Evolutionary conservation across 169 alveolate species (phyloP).

Genomic region (Plasmodium malariae): DNA sequence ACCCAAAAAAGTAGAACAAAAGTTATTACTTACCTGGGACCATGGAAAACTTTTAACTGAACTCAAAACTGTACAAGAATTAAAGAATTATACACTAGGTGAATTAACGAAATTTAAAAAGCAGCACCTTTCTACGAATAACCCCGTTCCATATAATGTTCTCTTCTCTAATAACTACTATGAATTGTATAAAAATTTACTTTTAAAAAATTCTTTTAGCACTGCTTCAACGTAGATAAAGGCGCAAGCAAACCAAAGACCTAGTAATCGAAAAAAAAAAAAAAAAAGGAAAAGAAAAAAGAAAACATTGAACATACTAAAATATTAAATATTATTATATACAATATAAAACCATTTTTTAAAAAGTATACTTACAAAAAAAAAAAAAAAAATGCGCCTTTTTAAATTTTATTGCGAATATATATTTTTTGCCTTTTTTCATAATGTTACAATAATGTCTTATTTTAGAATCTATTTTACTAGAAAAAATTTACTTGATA

Average conservation of each 20-base stretch:
- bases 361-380: too few relatives aligned
- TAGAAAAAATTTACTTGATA: too few relatives aligned
- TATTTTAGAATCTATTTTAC: too few relatives aligned
- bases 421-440: too few relatives aligned
- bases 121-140: slow-evolving; percentile 5
- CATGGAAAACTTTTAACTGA: slow-evolving; percentile 50
- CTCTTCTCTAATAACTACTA: slow-evolving; percentile 28
- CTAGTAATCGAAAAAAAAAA: background rate
- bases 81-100: slow-evolving; percentile 39
- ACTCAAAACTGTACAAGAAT: slow-evolving; percentile 27
- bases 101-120: slow-evolving; percentile 44
- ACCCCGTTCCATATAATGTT: slow-evolving; percentile 19
- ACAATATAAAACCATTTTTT: too few relatives aligned
- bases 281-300: background rate
- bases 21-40: slow-evolving; percentile 46
- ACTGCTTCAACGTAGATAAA: background rate
- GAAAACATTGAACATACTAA: background rate
- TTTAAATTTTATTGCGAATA: too few relatives aligned
- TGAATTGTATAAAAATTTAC: slow-evolving; percentile 33
- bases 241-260: background rate
- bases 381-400: too few relatives aligned
- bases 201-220: slow-evolving; percentile 1
- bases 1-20: slow-evolving; percentile 57
- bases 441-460: too few relatives aligned
- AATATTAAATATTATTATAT: background rate